Evolutionary conservation across 148 eudicot species (phyloP).

Genomic region (Polygonum maritimum): DNA sequence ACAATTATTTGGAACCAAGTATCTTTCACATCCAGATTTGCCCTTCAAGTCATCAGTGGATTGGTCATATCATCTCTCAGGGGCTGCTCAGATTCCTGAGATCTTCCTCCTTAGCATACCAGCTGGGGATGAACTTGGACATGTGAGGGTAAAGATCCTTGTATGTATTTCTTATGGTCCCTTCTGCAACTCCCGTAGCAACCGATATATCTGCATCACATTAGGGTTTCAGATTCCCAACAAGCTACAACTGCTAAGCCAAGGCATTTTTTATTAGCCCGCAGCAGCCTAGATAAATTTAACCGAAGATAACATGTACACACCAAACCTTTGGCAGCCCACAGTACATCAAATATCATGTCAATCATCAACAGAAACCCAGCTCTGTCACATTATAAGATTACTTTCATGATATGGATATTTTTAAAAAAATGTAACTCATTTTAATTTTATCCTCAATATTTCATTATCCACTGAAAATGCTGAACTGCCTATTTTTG

Average conservation of each 20-base stretch:
- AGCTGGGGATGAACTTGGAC: slow-evolving; percentile 20
- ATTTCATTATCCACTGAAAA: background rate
- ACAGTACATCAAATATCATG: background rate
- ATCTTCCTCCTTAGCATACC: slow-evolving; percentile 22
- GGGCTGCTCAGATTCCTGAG: slow-evolving; percentile 11
- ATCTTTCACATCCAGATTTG: background rate
- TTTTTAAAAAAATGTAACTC: background rate
- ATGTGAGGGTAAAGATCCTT: slow-evolving; percentile 23
- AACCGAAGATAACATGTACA: background rate
- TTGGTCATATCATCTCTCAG: background rate
- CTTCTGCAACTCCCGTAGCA: slow-evolving; percentile 24
- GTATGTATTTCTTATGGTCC: slow-evolving; percentile 22
- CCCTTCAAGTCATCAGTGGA: background rate
- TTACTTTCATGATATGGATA: background rate
- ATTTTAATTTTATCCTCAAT: background rate
- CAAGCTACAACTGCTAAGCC: background rate
- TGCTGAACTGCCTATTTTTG: background rate
- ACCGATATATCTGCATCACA: slow-evolving; percentile 16
- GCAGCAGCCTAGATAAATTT: background rate
- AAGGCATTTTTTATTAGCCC: background rate
- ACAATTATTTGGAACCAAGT: slow-evolving; percentile 4
- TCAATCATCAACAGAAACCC: background rate
- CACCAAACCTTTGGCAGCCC: background rate
- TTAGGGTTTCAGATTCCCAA: background rate
- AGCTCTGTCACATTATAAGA: background rate